Evolutionary conservation across 1,284 basidiomycete species (phyloP).

Genomic region (Cryptococcus sp.): DNA sequence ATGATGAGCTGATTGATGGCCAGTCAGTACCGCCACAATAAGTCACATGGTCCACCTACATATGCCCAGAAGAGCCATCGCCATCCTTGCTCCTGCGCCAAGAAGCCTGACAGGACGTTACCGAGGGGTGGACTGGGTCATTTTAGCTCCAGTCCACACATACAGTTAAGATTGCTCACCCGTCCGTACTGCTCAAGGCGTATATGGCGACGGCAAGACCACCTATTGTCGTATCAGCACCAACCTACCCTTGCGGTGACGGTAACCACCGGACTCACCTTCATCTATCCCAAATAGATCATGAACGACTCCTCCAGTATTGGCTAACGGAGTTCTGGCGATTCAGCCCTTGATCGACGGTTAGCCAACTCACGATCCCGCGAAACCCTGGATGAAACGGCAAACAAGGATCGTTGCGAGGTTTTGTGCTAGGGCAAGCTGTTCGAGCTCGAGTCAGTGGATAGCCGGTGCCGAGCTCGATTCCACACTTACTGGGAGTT

Average conservation of each 20-base stretch:
- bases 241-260: background rate
- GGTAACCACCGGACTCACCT: slow-evolving; percentile 4
- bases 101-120: slow-evolving; percentile 32
- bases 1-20: slow-evolving; percentile 26
- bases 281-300: slow-evolving; percentile 35
- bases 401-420: slow-evolving; percentile 33
- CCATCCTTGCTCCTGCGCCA: slow-evolving; percentile 36
- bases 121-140: slow-evolving; percentile 29
- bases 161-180: slow-evolving; percentile 4
- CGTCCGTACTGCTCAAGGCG: slow-evolving; percentile 31
- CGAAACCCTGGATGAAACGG: slow-evolving; percentile 41
- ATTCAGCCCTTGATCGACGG: background rate
- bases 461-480: background rate
- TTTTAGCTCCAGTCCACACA: background rate
- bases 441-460: background rate
- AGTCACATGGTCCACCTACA: slow-evolving; percentile 10
- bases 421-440: slow-evolving; percentile 40
- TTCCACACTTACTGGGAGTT: slow-evolving; percentile 17
- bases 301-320: slow-evolving; percentile 38
- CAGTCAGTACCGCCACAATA: background rate
- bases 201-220: slow-evolving; percentile 36
- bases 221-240: slow-evolving; percentile 5
- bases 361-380: slow-evolving; percentile 27
- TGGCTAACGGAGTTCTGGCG: slow-evolving; percentile 25
- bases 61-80: slow-evolving; percentile 40